Conservation (phyloP, 164 flowering plant genomes). For the Vitis amurensis region DNA sequence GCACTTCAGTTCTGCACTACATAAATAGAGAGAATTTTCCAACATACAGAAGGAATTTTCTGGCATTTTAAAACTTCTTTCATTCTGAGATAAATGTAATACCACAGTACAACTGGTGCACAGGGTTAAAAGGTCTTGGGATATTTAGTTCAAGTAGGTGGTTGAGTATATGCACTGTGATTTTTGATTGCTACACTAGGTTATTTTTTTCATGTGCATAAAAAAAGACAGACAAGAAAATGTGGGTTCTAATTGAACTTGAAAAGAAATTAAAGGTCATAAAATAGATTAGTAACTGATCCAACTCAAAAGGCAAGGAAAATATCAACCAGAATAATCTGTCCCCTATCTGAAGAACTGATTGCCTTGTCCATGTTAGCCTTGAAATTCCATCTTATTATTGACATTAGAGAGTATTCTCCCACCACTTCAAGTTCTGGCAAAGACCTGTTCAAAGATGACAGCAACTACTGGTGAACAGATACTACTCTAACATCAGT, state of each 20-base stretch:
- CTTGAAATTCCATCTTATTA: conserved; percentile 81
- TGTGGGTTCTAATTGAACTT: not conserved
- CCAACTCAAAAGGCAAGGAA: conserved; percentile 11
- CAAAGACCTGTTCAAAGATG: conserved; percentile 58
- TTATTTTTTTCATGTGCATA: too few relatives aligned
- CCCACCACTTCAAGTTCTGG: conserved; percentile 62
- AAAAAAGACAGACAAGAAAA: not conserved
- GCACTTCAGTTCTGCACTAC: too few relatives aligned
- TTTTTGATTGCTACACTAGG: not conserved
- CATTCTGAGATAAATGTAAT: not conserved
- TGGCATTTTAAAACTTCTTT: too few relatives aligned
- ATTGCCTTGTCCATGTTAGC: conserved; percentile 63
- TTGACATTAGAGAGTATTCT: conserved; percentile 59
- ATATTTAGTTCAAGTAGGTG: not conserved
- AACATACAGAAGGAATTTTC: too few relatives aligned
- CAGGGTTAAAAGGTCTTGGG: not conserved
- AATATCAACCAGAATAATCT: conserved; percentile 54
- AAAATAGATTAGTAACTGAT: not conserved
- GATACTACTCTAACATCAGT: not conserved
- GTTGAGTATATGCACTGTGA: not conserved
- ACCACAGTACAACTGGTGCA: not conserved
- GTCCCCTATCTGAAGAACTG: conserved; percentile 53
- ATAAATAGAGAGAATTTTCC: too few relatives aligned
- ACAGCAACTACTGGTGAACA: not conserved
- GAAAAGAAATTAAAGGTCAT: not conserved